A percentile compares a stretch with the other conserved stretches of the same genome.
These are phyloP conservation scores for Cryphonectria nitschkei DNA, from an alignment of 2,329 filamentous ascomycete genomes.

Conservation along the genomic window DNA sequence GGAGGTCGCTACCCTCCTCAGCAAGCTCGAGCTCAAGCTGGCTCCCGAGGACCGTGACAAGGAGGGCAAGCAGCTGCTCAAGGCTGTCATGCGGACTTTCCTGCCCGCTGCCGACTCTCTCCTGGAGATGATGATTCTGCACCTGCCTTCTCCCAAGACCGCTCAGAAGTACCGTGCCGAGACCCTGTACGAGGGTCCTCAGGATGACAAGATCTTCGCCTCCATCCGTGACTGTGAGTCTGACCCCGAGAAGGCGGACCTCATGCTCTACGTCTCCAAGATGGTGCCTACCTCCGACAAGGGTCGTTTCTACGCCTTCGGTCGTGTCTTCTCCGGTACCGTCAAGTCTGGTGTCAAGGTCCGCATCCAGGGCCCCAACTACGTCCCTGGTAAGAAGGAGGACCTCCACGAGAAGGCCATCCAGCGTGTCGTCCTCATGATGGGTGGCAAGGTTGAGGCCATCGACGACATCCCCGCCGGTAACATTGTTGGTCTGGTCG, in stretches of 20 bases:
- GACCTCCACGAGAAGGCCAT: slow-evolving; percentile 99
- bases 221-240: slow-evolving; percentile 90
- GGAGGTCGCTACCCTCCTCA: slow-evolving; percentile 78
- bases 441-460: slow-evolving; percentile 98
- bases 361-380: slow-evolving; percentile 99
- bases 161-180: slow-evolving; percentile 98
- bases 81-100: slow-evolving; percentile 99
- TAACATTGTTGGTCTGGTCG: slow-evolving; percentile 99
- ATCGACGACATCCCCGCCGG: slow-evolving; percentile 98
- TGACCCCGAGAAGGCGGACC: slow-evolving; percentile 85
- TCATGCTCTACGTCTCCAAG: slow-evolving; percentile 99
- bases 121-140: slow-evolving; percentile 99
- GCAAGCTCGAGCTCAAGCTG: slow-evolving; percentile 97
- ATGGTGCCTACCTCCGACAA: slow-evolving; percentile 99
- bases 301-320: slow-evolving; percentile 99
- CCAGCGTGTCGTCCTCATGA: slow-evolving; percentile 99
- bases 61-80: slow-evolving; percentile 97
- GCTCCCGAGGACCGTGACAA: slow-evolving; percentile 82
- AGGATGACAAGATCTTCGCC: slow-evolving; percentile 89
- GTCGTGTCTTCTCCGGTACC: slow-evolving; percentile 99
- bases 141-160: slow-evolving; percentile 93
- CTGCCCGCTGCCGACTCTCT: slow-evolving; percentile 96
- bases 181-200: slow-evolving; percentile 97
- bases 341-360: slow-evolving; percentile 98
- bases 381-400: slow-evolving; percentile 96